Evolutionary conservation across 2,329 filamentous ascomycete genomes (phyloP).

Genomic region (Stagonosporopsis vannaccii): DNA sequence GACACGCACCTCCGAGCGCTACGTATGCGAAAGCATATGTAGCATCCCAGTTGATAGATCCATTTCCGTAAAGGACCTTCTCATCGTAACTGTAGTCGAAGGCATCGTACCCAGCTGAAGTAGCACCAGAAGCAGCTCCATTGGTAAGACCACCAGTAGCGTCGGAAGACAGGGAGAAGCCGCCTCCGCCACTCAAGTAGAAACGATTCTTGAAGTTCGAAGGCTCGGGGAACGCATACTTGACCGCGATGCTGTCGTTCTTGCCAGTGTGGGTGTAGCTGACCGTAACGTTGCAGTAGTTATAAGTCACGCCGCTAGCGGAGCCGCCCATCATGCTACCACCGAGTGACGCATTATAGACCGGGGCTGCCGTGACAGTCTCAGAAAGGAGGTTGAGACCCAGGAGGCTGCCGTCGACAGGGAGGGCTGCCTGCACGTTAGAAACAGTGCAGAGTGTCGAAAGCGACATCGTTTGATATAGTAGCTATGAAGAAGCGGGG

Average conservation of each 20-base stretch:
- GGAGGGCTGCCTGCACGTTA: slow-evolving; percentile 28
- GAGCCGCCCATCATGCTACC: slow-evolving; percentile 22
- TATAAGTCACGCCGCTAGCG: slow-evolving; percentile 18
- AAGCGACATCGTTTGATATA: slow-evolving; percentile 1
- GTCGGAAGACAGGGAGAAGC: slow-evolving; percentile 37
- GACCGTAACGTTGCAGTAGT: slow-evolving; percentile 58
- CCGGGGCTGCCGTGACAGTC: slow-evolving; percentile 48
- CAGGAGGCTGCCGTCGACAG: slow-evolving; percentile 23
- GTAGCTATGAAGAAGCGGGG: background rate
- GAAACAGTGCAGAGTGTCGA: slow-evolving; percentile 23
- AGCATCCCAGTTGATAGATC: slow-evolving; percentile 60
- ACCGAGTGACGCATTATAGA: slow-evolving; percentile 43
- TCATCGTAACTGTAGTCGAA: slow-evolving; percentile 53
- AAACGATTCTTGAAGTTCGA: slow-evolving; percentile 56
- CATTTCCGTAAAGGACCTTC: slow-evolving; percentile 51
- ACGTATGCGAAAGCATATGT: slow-evolving; percentile 61
- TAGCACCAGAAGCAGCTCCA: slow-evolving; percentile 58
- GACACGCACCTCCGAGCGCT: slow-evolving; percentile 48
- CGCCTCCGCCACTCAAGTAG: slow-evolving; percentile 57
- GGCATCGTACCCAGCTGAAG: slow-evolving; percentile 60
- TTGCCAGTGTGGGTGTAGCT: slow-evolving; percentile 55
- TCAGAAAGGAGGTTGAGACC: slow-evolving; percentile 51
- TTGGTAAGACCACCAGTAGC: slow-evolving; percentile 56
- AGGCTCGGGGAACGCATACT: slow-evolving; percentile 55
- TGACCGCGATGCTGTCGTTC: slow-evolving; percentile 22